Base-by-base conservation (phyloP, 2,329 filamentous ascomycete genomes). In the Pestalotiopsis sp. region DNA sequence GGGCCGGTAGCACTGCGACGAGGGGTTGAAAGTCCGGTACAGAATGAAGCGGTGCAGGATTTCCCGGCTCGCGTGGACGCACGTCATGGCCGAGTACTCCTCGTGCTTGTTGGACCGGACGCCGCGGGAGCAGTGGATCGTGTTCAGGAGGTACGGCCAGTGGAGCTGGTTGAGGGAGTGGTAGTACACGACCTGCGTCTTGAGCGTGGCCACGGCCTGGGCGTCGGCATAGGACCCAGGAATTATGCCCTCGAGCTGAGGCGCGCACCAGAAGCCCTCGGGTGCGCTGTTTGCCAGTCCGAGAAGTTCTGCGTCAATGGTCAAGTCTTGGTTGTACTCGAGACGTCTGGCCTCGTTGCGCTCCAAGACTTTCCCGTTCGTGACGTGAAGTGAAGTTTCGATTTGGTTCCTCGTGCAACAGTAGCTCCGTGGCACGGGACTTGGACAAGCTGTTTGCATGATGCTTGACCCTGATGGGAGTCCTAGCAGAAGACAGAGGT, bases 401-500 rank as follows among this genome's bases (percentile, higher is more conserved):
- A 62, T 38, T 48, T 58, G 22, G 52, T n/a, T 14, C 30, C 24
- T 20, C 4, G 26, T 14, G 26, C 24, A 52, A 11, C 44, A 52
- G 17, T 52, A 22, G 14, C 3, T n/a, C 44, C 44, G 17, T 9
- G 44, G 44, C n/a, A 56, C 40, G 1, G 52, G 13, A 74, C 74
- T 24, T 40, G 80, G 67, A 11, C 69, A 68, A 22, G 71, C 57
- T 0, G 75, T 68, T 11, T 14, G 20, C 7, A 64, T 71, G 30
- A 77, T 75, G 3, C 69, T 55, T 1, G 71, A 71, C 7, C 76
- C 78, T 55, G 78, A 79, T 1, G 80, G 79, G 3, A 85, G 73
- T 11, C 81, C 82, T 0, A 85, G 73, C 71, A 84, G 77, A 26
- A 84, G 69, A 2, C 77, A 82, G 3, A 85, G 75, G 48, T 82